Conservation (phyloP, 2,329 filamentous ascomycete species). For the Pseudogymnoascus sp. region DNA sequence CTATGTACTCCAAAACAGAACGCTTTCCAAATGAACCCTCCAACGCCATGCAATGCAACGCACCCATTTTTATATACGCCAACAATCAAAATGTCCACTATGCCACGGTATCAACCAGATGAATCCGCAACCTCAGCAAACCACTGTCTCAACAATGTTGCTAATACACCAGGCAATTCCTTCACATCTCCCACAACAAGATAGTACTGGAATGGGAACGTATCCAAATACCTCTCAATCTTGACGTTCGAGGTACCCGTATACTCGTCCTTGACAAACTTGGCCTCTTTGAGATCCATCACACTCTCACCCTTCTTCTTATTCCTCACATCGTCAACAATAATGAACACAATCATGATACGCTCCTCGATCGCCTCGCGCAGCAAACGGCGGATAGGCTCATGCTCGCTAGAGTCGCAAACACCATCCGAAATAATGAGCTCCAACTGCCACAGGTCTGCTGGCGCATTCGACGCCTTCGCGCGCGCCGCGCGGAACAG, state of each 20-base stretch:
- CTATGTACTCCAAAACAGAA: background rate
- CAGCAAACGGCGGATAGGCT: conserved; percentile 70
- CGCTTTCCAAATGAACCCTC: background rate
- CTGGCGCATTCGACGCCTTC: conserved; percentile 39
- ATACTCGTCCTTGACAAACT: conserved; percentile 59
- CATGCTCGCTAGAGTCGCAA: conserved; percentile 73
- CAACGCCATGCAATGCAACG: background rate
- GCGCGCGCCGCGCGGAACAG: conserved; percentile 68
- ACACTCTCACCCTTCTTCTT: conserved; percentile 57
- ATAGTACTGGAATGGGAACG: conserved; percentile 96
- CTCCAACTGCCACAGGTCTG: conserved; percentile 88
- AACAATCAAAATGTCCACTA: background rate
- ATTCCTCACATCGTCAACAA: conserved; percentile 62
- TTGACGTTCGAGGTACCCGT: conserved; percentile 57
- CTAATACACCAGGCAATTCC: conserved; percentile 81
- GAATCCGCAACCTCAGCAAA: conserved; percentile 58
- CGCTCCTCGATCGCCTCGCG: conserved; percentile 83
- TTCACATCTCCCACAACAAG: conserved; percentile 85
- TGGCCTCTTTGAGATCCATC: conserved; percentile 78
- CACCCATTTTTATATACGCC: conserved; percentile 1
- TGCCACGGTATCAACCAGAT: background rate
- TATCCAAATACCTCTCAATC: conserved; percentile 86
- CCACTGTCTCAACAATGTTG: conserved; percentile 87
- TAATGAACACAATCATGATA: conserved; percentile 97
- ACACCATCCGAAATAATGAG: conserved; percentile 91